Percentiles rank a stretch among this genome's conserved stretches.
phyloP scores from a whole-genome alignment of 164 flowering plant species.

The Annona squamosa region DNA sequence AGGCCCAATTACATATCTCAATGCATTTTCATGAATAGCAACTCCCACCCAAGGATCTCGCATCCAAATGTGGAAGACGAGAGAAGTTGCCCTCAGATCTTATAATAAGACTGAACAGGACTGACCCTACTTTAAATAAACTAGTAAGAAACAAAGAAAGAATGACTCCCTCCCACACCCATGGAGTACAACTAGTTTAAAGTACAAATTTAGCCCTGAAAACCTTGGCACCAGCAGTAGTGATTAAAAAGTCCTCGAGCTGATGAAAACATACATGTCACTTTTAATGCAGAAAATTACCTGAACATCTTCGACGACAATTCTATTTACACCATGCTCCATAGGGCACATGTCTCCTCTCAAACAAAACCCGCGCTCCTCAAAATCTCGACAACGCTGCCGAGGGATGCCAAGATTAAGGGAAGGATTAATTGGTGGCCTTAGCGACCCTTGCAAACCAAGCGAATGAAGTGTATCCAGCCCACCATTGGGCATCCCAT shows the following conservation, averaged over 20 bases:
- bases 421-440: constrained; percentile 51
- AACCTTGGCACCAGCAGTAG: not conserved
- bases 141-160: too few relatives aligned
- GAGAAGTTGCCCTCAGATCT: too few relatives aligned
- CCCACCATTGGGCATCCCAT: constrained; percentile 69
- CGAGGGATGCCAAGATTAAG: constrained; percentile 54
- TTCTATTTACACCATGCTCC: constrained; percentile 96
- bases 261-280: not conserved
- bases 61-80: too few relatives aligned
- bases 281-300: constrained; percentile 24
- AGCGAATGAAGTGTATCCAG: constrained; percentile 62
- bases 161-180: too few relatives aligned
- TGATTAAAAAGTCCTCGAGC: not conserved
- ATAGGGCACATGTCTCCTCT: constrained; percentile 97
- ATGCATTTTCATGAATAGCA: too few relatives aligned
- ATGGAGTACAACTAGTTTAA: too few relatives aligned
- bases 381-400: constrained; percentile 88
- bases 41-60: too few relatives aligned
- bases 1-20: too few relatives aligned
- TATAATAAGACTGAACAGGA: too few relatives aligned
- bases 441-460: constrained; percentile 53
- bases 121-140: too few relatives aligned
- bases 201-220: too few relatives aligned
- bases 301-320: constrained; percentile 97
- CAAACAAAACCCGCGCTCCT: constrained; percentile 96